Evolutionary conservation across 441 rosid genomes (phyloP), one percentile per base, ranked within the genome.

Genomic region (Gossypium davidsonii): DNA sequence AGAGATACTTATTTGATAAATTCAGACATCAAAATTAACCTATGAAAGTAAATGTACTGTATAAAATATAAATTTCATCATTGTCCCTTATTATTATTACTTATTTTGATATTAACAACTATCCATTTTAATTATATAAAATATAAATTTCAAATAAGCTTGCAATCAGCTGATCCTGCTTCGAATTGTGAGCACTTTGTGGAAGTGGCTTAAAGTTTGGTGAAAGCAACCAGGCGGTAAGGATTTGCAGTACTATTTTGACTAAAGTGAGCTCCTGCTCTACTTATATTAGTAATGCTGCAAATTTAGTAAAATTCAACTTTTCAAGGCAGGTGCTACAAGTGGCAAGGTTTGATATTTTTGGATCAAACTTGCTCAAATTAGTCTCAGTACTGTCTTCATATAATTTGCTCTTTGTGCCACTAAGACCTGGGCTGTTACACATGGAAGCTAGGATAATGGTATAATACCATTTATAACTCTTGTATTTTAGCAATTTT

Each of bases 131-230:
- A 23, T 23, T 23, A 23, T 26, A 26, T 26, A 26, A 26, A 26
- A 26, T 2, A 26, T 3, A 26, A 26, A 26, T 26, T 26, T 26
- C 3, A 26, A 26, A 26, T 26, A 26, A 61, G 72, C 56, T 34
- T 1, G 52, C 14, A 39, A 66, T 57, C n/a, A 3, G 58, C 18
- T 77, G 10, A 15, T 61, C 39, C 4, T 6, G 28, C 39, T 73
- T 73, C 60, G 23, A 57, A 18, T 14, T 21, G 44, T 15, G 63
- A 69, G 74, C n/a, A 20, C 76, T 79, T 75, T 79, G 79, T 79
- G 28, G 3, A 26, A 26, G 28, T 26, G 28, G 28, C 28, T 26
- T 26, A 34, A 44, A 75, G 56, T 67, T 65, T 23, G 46, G 20
- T 18, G 25, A 26, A 48, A 73, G 52, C 37, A 23, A 31, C 1